These are phyloP conservation scores for Kodamaea kaohsiungensis DNA, from an alignment of 805 yeast genomes.

Conservation along the genomic window DNA sequence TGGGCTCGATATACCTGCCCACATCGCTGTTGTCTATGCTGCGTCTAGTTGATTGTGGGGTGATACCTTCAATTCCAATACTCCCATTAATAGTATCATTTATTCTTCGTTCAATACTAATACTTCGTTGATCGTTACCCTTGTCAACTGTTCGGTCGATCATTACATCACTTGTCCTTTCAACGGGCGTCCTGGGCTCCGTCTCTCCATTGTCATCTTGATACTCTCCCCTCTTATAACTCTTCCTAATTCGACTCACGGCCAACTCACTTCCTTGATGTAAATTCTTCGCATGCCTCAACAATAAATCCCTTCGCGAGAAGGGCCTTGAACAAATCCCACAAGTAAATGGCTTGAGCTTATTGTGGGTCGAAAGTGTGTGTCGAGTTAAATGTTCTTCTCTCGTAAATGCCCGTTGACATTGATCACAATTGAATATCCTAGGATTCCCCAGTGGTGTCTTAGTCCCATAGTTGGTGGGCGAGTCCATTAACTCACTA, in stretches of 20 bases:
- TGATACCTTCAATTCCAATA: background rate
- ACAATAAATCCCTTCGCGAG: constrained; percentile 42
- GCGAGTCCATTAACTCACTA: constrained; percentile 7
- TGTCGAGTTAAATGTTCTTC: constrained; percentile 48
- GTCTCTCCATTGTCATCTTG: background rate
- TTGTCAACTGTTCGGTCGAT: background rate
- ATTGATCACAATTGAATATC: constrained; percentile 40
- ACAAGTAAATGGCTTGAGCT: constrained; percentile 44
- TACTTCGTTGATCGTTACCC: constrained; percentile 1
- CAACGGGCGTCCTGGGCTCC: background rate
- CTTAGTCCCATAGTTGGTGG: constrained; percentile 38
- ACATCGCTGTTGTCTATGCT: constrained; percentile 2
- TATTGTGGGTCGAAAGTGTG: constrained; percentile 44
- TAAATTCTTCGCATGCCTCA: constrained; percentile 46
- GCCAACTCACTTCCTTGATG: constrained; percentile 46
- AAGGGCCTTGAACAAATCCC: constrained; percentile 47
- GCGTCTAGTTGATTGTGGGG: background rate
- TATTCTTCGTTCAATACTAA: background rate
- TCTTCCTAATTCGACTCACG: constrained; percentile 43
- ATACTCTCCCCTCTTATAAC: constrained; percentile 28
- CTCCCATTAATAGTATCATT: background rate
- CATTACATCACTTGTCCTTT: background rate
- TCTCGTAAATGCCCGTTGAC: constrained; percentile 47
- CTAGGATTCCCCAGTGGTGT: constrained; percentile 47
- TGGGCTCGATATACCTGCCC: background rate